Base-by-base conservation (phyloP, 805 yeast species). In the Teunomyces atbi region DNA sequence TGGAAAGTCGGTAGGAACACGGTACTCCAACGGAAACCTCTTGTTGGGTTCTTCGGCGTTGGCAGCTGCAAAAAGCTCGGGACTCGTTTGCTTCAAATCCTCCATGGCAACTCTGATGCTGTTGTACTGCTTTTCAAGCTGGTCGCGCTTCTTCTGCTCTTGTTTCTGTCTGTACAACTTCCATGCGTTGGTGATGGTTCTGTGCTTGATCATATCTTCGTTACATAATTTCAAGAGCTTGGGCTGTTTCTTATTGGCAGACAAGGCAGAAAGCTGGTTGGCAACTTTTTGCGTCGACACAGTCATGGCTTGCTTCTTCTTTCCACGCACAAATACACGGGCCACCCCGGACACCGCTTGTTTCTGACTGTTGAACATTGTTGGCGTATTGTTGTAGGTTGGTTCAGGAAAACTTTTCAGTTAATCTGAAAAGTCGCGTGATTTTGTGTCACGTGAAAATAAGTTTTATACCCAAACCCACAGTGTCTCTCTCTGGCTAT, bases 1-100 rank as follows among this genome's bases (percentile, higher is more conserved):
- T 11, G 99, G 99, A 50, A 74, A 88, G 46, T 90, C 92, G 1
- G 96, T 86, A 16, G 99, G 99, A 7, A 88, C 82, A 60, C 94
- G 81, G 64, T 89, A 63, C 59, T 92, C 97, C 56, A 87, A 68
- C 4, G 96, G 92, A 64, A 88, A 90, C 57, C 89, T 73, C 54
- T 79, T 78, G 43, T 74, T 74, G 37, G 65, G 64, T 54, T 85
- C 84, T 42, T 71, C 68, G 26, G 64, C 64, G 56, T 81, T 83
- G 8, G 96, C 95, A 27, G 71, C 72, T 44, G 73, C 77, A 56
- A 73, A 90, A 43, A 92, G 69, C 40, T 68, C 74, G 0, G 83
- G 81, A 49, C 73, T 74, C 6, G 77, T 59, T 3, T 55, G 46
- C 55, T 80, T 67, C 58, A 92, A 78, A 51, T 82, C 86, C 39